Evolutionary conservation across 108 stramenopile genomes (phyloP).

Genomic region (Cyclotella sp.): DNA sequence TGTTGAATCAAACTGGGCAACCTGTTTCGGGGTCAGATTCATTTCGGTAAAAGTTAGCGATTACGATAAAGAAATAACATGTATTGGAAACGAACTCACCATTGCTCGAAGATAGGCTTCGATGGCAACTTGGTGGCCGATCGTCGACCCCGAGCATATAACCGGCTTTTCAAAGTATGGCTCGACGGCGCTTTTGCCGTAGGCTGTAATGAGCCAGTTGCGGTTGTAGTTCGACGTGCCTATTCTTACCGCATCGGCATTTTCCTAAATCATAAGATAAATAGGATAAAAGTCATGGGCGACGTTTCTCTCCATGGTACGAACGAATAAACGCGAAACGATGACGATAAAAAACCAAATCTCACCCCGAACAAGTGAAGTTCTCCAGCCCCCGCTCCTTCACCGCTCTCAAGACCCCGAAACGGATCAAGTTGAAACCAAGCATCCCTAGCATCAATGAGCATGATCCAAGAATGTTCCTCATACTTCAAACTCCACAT

Average conservation of each 20-base stretch:
- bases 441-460: slow-evolving; percentile 83
- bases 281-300: background rate
- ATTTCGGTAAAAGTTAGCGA: too few species aligned
- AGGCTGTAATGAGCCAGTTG: slow-evolving; percentile 64
- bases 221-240: slow-evolving; percentile 71
- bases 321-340: background rate
- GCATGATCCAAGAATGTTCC: slow-evolving; percentile 75
- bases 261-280: slow-evolving; percentile 55
- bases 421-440: slow-evolving; percentile 85
- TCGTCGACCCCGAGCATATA: slow-evolving; percentile 82
- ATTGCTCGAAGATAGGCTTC: slow-evolving; percentile 84
- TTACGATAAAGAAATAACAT: too few species aligned
- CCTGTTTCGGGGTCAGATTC: background rate
- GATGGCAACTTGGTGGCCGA: slow-evolving; percentile 83
- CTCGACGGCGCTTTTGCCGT: slow-evolving; percentile 55
- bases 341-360: background rate
- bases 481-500: slow-evolving; percentile 79
- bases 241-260: slow-evolving; percentile 71
- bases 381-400: slow-evolving; percentile 33
- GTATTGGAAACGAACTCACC: slow-evolving; percentile 11
- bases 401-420: slow-evolving; percentile 28
- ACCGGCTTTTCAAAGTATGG: slow-evolving; percentile 69
- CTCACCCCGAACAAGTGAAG: slow-evolving; percentile 76
- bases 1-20: slow-evolving; percentile 81
- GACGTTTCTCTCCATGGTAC: background rate